Conservation (phyloP, 176 grass and related monocot genomes). For the Oryza officinalis region DNA sequence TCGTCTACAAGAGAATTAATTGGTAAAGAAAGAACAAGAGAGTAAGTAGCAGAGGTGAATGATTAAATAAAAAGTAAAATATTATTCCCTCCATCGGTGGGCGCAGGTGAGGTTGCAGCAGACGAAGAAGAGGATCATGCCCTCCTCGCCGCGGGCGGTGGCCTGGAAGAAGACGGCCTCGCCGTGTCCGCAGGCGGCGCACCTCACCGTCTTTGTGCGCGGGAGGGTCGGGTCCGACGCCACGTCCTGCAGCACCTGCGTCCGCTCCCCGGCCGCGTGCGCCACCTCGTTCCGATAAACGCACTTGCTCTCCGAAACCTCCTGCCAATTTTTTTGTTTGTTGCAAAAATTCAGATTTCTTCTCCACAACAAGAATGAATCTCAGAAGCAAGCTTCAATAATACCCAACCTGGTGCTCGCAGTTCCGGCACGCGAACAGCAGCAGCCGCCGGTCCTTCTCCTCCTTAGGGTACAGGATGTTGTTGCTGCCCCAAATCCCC, state of each 20-base stretch:
- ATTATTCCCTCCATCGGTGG: slow-evolving; percentile 51
- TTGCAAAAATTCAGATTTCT: too few species aligned
- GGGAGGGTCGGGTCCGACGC: slow-evolving; percentile 59
- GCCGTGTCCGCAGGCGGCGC: slow-evolving; percentile 50
- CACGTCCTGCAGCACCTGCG: slow-evolving; percentile 59
- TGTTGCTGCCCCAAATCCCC: slow-evolving; percentile 63
- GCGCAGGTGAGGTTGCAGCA: slow-evolving; percentile 60
- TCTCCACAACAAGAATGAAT: too few species aligned
- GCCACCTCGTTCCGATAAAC: slow-evolving; percentile 61
- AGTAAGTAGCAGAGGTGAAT: too few species aligned
- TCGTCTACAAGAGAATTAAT: too few species aligned
- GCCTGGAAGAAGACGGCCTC: slow-evolving; percentile 83
- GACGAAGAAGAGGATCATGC: slow-evolving; percentile 64
- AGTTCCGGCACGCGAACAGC: slow-evolving; percentile 69
- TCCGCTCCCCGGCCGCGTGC: slow-evolving; percentile 52
- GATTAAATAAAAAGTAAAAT: too few species aligned
- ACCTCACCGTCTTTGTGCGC: slow-evolving; percentile 58
- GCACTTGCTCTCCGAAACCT: slow-evolving; percentile 51
- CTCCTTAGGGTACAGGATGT: slow-evolving; percentile 75
- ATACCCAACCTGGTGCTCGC: slow-evolving; percentile 70
- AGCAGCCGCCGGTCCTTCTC: slow-evolving; percentile 44
- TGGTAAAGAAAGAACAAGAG: too few species aligned
- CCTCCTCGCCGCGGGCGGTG: slow-evolving; percentile 60
- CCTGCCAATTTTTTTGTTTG: slow-evolving; percentile 22
- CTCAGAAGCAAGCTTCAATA: neutral